A percentile compares a stretch with the other conserved stretches of the same genome.
These are phyloP conservation scores for Rusavskia elegans DNA, from an alignment of 495 filamentous ascomycete genomes.

Conservation along the genomic window DNA sequence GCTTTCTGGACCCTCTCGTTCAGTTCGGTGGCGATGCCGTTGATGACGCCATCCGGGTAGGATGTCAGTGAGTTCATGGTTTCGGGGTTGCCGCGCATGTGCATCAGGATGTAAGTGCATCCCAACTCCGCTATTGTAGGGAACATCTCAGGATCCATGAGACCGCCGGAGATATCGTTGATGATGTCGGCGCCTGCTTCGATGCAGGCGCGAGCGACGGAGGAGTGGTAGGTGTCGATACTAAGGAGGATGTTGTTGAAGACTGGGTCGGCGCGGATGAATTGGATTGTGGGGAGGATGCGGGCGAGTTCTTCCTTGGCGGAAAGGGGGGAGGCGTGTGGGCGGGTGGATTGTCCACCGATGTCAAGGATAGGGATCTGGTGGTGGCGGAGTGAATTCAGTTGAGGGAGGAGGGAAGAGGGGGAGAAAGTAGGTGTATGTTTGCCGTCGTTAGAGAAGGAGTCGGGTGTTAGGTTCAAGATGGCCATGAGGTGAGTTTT, in stretches of 20 bases:
- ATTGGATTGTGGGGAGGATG: conserved; percentile 58
- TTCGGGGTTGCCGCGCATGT: conserved; percentile 78
- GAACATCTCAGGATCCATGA: conserved; percentile 69
- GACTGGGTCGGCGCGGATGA: conserved; percentile 49
- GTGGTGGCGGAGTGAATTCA: conserved; percentile 14
- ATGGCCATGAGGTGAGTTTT: conserved; percentile 82
- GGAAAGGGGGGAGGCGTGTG: conserved; percentile 46
- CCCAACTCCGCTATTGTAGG: conserved; percentile 60
- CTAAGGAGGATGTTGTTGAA: conserved; percentile 52
- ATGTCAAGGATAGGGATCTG: conserved; percentile 68
- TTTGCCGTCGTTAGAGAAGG: conserved; percentile 81
- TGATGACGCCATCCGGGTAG: conserved; percentile 64
- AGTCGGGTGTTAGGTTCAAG: conserved; percentile 90
- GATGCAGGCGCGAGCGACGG: conserved; percentile 67
- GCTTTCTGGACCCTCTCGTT: conserved; percentile 54
- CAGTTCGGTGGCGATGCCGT: conserved; percentile 54
- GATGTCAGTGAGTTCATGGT: conserved; percentile 59
- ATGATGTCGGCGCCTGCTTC: conserved; percentile 80
- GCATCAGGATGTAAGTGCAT: conserved; percentile 80
- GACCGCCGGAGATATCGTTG: conserved; percentile 84
- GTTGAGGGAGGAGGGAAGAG: conserved; percentile 7
- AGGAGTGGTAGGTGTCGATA: conserved; percentile 82
- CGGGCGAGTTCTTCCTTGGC: conserved; percentile 61
- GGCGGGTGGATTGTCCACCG: conserved; percentile 84
- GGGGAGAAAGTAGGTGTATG: conserved; percentile 19